Evolutionary conservation across 352 stramenopile species (phyloP), one percentile per base, ranked within the genome.

Genomic region (Phytophthora megakarya): DNA sequence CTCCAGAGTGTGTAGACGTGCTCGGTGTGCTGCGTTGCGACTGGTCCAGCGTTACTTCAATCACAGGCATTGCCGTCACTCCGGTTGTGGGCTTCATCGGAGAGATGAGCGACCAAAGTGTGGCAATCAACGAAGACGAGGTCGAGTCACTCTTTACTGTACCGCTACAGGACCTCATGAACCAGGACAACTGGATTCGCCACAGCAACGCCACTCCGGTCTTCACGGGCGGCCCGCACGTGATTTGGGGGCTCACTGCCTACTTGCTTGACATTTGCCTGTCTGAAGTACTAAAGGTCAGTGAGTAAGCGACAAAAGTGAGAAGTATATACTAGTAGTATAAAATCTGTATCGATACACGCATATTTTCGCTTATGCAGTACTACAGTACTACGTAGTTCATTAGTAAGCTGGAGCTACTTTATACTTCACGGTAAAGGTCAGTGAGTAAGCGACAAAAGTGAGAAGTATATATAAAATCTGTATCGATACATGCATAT

Each of bases 21-120:
- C 79, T 99, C 3, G 97, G 97, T 12, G 89, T 99, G 16, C 66
- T 92, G 33, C 86, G 97, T 39, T 99, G 96, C 67, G 97, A 99
- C 80, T 99, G 97, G 97, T 89, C 84, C 44, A 95, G 96, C 61
- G 88, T 98, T 46, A 89, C 93, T 22, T 96, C 91, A 15, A 97
- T 98, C 61, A 98, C 97, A 30, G 97, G 97, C 48, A 96, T 99
- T 49, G 96, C 96, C 25, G 97, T 99, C n/a, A 99, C 97, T 39
- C 97, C 97, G 2, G 91, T 99, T 33, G 95, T 99, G 0, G 97
- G 96, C 8, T 99, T 92, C 58, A 74, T 99, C 49, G 96, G 95
- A 32, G 95, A 98, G 65, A 86, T 99, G 63, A 90, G 81, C 49
- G 82, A 96, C 55, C 77, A 91, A 35, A 87, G 92, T 32, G 69